These are phyloP conservation scores for Ophiocordyceps sinensis DNA, from an alignment of 2,329 filamentous ascomycete genomes.

Conservation along the genomic window DNA sequence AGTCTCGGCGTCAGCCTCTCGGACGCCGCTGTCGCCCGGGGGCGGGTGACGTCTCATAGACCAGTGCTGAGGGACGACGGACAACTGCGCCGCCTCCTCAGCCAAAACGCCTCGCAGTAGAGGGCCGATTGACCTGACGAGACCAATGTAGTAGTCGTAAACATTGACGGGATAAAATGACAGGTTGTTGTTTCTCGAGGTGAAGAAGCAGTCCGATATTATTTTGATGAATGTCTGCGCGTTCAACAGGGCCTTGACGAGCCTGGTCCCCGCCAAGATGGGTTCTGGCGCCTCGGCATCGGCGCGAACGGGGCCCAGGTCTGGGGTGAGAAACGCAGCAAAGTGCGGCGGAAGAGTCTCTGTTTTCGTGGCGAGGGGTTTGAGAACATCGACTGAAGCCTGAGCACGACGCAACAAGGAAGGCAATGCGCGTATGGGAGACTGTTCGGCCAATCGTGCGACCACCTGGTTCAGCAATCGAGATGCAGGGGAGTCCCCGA, in stretches of 20 bases:
- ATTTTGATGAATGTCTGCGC: constrained; percentile 64
- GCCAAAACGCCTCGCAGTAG: constrained; percentile 69
- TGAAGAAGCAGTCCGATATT: constrained; percentile 59
- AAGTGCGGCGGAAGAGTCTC: constrained; percentile 53
- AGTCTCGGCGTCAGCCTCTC: constrained; percentile 9
- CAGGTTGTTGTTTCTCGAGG: constrained; percentile 46
- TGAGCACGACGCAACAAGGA: constrained; percentile 66
- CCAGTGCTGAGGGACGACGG: constrained; percentile 59
- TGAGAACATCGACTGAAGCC: constrained; percentile 50
- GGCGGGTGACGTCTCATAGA: constrained; percentile 20
- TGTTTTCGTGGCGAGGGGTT: constrained; percentile 42
- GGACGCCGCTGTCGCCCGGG: constrained; percentile 7
- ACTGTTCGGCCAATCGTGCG: constrained; percentile 64
- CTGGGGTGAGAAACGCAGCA: constrained; percentile 43
- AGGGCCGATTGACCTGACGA: constrained; percentile 62
- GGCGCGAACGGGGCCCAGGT: constrained; percentile 15
- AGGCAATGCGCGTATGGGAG: constrained; percentile 67
- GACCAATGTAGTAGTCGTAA: constrained; percentile 64
- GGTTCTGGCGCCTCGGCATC: constrained; percentile 21
- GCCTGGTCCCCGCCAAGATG: constrained; percentile 52
- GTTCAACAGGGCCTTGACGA: constrained; percentile 65
- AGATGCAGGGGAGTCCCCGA: constrained; percentile 47
- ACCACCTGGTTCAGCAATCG: constrained; percentile 61
- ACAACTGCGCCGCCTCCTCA: constrained; percentile 67
- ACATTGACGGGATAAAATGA: constrained; percentile 68